Percentiles rank a stretch among this genome's conserved stretches.
Evolutionary conservation across 2,329 filamentous ascomycete species (phyloP).

Genomic region (Aspergillus chevalieri): DNA sequence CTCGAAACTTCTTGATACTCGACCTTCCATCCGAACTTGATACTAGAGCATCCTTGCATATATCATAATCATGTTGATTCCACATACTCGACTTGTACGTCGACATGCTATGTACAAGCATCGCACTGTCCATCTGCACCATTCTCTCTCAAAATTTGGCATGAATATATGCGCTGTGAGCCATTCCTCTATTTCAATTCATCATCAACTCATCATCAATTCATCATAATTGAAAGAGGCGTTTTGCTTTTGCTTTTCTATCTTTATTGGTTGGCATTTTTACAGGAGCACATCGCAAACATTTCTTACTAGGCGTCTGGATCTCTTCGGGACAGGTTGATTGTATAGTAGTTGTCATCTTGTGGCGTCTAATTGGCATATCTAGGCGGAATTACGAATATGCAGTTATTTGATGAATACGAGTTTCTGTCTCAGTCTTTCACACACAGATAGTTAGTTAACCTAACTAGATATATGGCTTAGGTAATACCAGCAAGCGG

Average conservation of each 20-base stretch:
- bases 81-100: background rate
- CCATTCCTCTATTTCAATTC: too few relatives aligned
- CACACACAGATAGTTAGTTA: background rate
- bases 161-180: too few relatives aligned
- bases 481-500: background rate
- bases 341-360: slow-evolving; percentile 1
- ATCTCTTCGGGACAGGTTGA: background rate
- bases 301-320: background rate
- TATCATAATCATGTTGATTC: background rate
- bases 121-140: too few relatives aligned
- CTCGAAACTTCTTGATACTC: slow-evolving; percentile 1
- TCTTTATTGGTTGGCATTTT: background rate
- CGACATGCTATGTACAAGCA: background rate
- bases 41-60: background rate
- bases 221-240: too few relatives aligned
- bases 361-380: background rate
- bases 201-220: too few relatives aligned
- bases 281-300: too few relatives aligned
- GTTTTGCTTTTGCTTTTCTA: background rate
- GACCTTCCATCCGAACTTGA: background rate
- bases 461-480: background rate
- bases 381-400: background rate
- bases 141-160: too few relatives aligned
- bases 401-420: too few relatives aligned
- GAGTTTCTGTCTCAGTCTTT: too few relatives aligned